phyloP scores from a whole-genome alignment of 148 eudicot species.

The Silene latifolia region DNA sequence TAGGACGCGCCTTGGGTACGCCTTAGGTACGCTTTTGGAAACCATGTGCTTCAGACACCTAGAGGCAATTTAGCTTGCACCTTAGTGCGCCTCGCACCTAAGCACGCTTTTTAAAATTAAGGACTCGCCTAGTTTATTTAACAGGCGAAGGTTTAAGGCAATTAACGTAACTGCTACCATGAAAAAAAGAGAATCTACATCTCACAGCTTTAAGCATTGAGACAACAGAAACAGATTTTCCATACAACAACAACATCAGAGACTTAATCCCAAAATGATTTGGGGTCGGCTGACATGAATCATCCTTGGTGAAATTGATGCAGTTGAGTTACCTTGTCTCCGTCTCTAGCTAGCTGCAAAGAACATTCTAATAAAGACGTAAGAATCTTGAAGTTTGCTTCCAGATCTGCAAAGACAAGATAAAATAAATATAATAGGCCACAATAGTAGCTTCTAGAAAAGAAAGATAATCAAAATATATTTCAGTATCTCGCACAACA shows the following conservation, averaged over 20 bases:
- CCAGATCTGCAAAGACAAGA: constrained; percentile 36
- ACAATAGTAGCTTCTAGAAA: constrained; percentile 3
- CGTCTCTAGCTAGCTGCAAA: constrained; percentile 68
- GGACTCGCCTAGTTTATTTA: not conserved
- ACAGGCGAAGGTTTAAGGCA: not conserved
- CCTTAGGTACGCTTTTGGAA: too few relatives aligned
- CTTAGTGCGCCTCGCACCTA: too few relatives aligned
- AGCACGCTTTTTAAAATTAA: too few relatives aligned
- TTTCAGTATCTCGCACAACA: not conserved
- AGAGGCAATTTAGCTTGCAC: too few relatives aligned
- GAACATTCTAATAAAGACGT: constrained; percentile 51
- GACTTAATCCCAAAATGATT: too few relatives aligned
- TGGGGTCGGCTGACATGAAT: too few relatives aligned
- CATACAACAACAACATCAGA: too few relatives aligned
- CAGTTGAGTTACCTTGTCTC: constrained; percentile 67
- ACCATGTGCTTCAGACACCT: too few relatives aligned
- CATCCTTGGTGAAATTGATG: not conserved
- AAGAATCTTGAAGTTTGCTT: constrained; percentile 36
- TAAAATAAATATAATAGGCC: not conserved
- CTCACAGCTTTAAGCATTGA: not conserved
- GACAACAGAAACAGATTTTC: not conserved
- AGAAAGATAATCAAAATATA: not conserved
- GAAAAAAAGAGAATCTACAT: not conserved
- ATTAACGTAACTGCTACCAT: not conserved
- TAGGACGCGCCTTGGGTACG: too few relatives aligned